phyloP scores from a whole-genome alignment of 192 early-diverging fungal genomes.

The Mortierella antarctica region DNA sequence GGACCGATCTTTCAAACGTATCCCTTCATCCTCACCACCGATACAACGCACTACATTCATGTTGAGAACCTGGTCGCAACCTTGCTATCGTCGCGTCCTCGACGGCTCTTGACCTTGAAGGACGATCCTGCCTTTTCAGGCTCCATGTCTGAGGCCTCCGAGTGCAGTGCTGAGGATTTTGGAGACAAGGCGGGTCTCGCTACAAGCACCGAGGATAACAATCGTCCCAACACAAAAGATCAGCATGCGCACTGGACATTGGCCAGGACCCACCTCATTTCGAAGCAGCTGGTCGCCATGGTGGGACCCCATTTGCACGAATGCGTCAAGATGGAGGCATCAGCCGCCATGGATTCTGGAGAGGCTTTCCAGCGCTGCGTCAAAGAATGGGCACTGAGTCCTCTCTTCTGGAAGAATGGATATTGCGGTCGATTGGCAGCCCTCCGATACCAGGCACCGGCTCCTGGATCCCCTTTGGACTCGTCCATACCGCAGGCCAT shows the following conservation, averaged over 20 bases:
- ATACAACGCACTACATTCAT: conserved; percentile 48
- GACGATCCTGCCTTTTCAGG: conserved; percentile 35
- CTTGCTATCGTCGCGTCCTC: conserved; percentile 21
- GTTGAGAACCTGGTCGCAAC: conserved; percentile 41
- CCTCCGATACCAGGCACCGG: conserved; percentile 24
- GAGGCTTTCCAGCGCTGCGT: conserved; percentile 37
- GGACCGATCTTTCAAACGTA: conserved; percentile 41
- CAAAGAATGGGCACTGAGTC: conserved; percentile 24
- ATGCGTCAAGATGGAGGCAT: conserved; percentile 10
- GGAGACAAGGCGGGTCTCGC: conserved; percentile 18
- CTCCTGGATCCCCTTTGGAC: conserved; percentile 2
- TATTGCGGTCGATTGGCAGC: conserved; percentile 43
- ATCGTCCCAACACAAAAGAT: background rate
- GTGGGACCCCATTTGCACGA: conserved; percentile 37
- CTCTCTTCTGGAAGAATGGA: conserved; percentile 46
- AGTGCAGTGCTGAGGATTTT: conserved; percentile 35
- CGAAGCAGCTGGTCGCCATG: conserved; percentile 35
- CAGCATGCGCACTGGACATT: conserved; percentile 37
- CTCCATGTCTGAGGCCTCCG: conserved; percentile 33
- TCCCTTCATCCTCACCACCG: conserved; percentile 39
- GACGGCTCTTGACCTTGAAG: conserved; percentile 44
- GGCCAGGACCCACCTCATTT: conserved; percentile 36
- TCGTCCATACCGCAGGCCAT: background rate
- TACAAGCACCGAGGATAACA: background rate
- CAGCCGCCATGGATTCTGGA: conserved; percentile 4